Evolutionary conservation across 306 rosid species (phyloP).

Genomic region (Rosa persica): DNA sequence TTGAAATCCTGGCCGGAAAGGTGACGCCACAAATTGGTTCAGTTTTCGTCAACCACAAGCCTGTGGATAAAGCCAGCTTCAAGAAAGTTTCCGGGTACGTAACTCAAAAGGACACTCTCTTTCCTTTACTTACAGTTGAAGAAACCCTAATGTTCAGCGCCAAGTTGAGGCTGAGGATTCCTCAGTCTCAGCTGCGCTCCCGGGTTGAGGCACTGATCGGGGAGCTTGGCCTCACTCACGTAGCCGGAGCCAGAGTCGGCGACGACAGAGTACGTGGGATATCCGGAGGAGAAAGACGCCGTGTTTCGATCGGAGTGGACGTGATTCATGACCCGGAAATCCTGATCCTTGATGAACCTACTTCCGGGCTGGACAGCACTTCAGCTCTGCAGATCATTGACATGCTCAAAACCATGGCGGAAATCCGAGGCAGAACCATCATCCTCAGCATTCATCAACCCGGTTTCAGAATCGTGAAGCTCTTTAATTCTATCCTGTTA

Average conservation of each 20-base stretch:
- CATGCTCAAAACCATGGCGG: constrained; percentile 86
- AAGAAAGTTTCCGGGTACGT: constrained; percentile 82
- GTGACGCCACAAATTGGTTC: constrained; percentile 57
- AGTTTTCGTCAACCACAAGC: constrained; percentile 57
- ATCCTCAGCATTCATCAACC: constrained; percentile 92
- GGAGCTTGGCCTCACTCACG: constrained; percentile 77
- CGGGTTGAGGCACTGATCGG: constrained; percentile 66
- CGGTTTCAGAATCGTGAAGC: constrained; percentile 81
- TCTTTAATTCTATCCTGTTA: constrained; percentile 64
- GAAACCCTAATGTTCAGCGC: constrained; percentile 80
- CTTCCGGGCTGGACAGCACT: constrained; percentile 93
- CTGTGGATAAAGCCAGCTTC: constrained; percentile 59
- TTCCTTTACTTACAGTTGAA: constrained; percentile 82
- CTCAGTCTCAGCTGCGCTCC: constrained; percentile 58
- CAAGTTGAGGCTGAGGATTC: constrained; percentile 45
- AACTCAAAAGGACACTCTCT: constrained; percentile 76
- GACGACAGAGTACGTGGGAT: constrained; percentile 81
- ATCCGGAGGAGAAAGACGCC: constrained; percentile 86
- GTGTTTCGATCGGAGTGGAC: constrained; percentile 94
- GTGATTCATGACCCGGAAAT: constrained; percentile 89
- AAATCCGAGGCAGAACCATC: constrained; percentile 61
- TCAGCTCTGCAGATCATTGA: constrained; percentile 85
- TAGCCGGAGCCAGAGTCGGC: constrained; percentile 66
- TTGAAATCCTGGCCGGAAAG: constrained; percentile 84
- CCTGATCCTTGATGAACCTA: constrained; percentile 85